These are phyloP conservation scores for Fusarium avenaceum DNA, from an alignment of 2,329 filamentous ascomycete genomes.

Conservation along the genomic window DNA sequence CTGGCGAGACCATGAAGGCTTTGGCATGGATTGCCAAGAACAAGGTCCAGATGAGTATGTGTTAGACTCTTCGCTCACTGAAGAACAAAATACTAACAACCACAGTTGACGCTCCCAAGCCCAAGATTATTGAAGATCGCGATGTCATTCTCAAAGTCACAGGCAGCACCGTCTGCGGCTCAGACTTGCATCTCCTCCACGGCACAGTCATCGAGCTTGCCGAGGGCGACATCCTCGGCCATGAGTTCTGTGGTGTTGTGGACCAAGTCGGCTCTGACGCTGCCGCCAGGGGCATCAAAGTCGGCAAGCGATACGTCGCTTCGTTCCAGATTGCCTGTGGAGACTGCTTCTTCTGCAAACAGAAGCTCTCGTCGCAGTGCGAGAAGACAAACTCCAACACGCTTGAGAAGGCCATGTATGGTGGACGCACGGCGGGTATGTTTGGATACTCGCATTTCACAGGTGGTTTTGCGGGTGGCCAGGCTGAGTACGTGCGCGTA, in stretches of 20 bases:
- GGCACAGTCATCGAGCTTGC: slow-evolving; percentile 69
- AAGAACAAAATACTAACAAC: background rate
- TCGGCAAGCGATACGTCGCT: slow-evolving; percentile 80
- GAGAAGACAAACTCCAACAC: slow-evolving; percentile 83
- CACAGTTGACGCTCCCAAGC: slow-evolving; percentile 74
- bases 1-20: slow-evolving; percentile 79
- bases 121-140: slow-evolving; percentile 77
- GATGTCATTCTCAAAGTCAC: slow-evolving; percentile 88
- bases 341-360: slow-evolving; percentile 81
- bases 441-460: slow-evolving; percentile 84
- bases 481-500: slow-evolving; percentile 88
- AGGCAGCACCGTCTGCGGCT: slow-evolving; percentile 70
- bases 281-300: slow-evolving; percentile 64
- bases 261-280: slow-evolving; percentile 68
- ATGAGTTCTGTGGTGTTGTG: slow-evolving; percentile 71
- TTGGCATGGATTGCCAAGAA: slow-evolving; percentile 88
- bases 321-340: slow-evolving; percentile 87
- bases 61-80: background rate
- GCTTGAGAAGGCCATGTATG: slow-evolving; percentile 81
- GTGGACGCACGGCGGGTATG: slow-evolving; percentile 79
- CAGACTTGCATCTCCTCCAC: slow-evolving; percentile 70
- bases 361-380: slow-evolving; percentile 84
- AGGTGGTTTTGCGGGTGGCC: slow-evolving; percentile 87
- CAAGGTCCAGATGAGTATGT: slow-evolving; percentile 74
- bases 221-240: slow-evolving; percentile 76